Base-by-base conservation (phyloP, 352 stramenopile species). In the Phytophthora kernoviae region DNA sequence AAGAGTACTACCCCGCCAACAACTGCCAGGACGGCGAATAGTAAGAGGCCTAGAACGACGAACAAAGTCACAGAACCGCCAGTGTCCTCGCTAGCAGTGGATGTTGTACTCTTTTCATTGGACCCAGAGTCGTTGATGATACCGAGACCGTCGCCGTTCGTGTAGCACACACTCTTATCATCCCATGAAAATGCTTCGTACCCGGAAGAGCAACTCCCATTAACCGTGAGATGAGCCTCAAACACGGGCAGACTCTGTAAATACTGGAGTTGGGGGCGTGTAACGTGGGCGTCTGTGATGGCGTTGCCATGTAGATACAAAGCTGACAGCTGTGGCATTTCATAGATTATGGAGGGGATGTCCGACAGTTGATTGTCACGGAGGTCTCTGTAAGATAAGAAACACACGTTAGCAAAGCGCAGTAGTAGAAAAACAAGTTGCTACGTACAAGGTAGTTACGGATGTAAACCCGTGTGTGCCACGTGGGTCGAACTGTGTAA, bases 301-400 rank as follows among this genome's bases (percentile, higher is more conserved):
- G 59, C 36, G 59, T 91, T 93, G 41, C 61, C 67, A 33, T 79
- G 65, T 14, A 93, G 55, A 40, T 76, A 59, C 30, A 93, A 65
- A 27, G 71, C 65, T 26, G 69, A 78, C 46, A 93, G 71, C 22
- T 72, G 79, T 27, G 60, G 63, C 55, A 90, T 74, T 57, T 87
- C 73, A 71, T 85, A 92, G 62, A 92, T 81, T 59, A 87, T 75
- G 10, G 64, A 57, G 8, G 83, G 83, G 33, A 93, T 91, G 15
- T 79, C 66, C 0, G 83, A 79, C 14, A 93, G 53, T 21, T 67
- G 30, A 33, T 93, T 93, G 58, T 90, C 69, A 39, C 73, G 68
- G 49, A 93, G 57, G 50, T 93, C 81, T 58, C 83, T 93, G 49
- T 41, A 47, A n/a, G 8, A 22, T 43, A 34, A 42, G 2, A 55